Percentiles rank a stretch among this genome's conserved stretches.
Conservation (phyloP, 176 grass and related monocot genomes). For the Elaeis guineensis region DNA sequence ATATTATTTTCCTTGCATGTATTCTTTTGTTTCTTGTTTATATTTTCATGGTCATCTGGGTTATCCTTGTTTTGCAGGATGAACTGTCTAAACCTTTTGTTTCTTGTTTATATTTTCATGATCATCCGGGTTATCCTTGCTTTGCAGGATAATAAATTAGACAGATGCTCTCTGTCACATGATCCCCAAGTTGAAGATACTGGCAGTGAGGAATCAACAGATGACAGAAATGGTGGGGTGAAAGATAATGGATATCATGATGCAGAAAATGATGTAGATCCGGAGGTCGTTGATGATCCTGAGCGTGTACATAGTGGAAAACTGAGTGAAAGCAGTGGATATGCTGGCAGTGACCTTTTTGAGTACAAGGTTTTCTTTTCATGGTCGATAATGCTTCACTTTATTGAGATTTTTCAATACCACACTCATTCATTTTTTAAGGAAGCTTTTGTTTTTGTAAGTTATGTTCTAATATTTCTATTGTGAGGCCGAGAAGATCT, state of each 20-base stretch:
- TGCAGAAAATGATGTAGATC: slow-evolving; percentile 87
- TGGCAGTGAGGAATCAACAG: slow-evolving; percentile 73
- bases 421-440: too few species aligned
- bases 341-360: slow-evolving; percentile 57
- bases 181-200: slow-evolving; percentile 82
- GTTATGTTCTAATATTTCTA: too few species aligned
- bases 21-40: too few species aligned
- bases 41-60: slow-evolving; percentile 1
- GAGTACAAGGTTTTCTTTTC: slow-evolving; percentile 26
- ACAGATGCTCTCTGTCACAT: slow-evolving; percentile 68
- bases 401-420: too few species aligned
- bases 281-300: slow-evolving; percentile 66
- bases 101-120: slow-evolving; percentile 18
- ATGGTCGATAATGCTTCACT: background rate
- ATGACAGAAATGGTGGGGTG: slow-evolving; percentile 53
- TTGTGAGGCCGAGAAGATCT: too few species aligned
- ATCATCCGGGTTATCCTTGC: too few species aligned
- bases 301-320: slow-evolving; percentile 72
- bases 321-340: slow-evolving; percentile 84
- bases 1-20: too few species aligned
- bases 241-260: slow-evolving; percentile 93
- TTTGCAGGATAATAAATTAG: slow-evolving; percentile 61
- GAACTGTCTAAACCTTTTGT: slow-evolving; percentile 10
- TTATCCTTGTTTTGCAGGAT: slow-evolving; percentile 34
- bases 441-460: too few species aligned